Base-by-base conservation (phyloP, 768 basidiomycete genomes). In the Tubosaeta sp. region DNA sequence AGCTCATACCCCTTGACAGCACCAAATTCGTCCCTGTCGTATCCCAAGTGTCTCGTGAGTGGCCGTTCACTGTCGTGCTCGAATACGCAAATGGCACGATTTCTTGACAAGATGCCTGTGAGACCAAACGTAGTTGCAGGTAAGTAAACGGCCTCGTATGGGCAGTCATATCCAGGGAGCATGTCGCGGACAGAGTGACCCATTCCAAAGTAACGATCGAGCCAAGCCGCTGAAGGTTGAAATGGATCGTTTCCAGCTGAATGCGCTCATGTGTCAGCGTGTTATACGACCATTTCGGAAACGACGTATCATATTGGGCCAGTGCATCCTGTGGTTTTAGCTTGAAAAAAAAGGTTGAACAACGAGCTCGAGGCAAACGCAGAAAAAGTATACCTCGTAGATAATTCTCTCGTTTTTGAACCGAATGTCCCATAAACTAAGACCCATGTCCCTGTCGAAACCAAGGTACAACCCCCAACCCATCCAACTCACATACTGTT, bases 161-260 rank as follows among this genome's bases (percentile, higher is more conserved):
- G 85, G 57, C 84, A 85, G 61, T 86, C 85, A 61, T 86, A 86
- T 39, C 80, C 77, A 1, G 78, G 76, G n/a, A 86, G 74, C 71
- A 86, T 71, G 35, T 83, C 76, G n/a, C 80, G 75, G n/a, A 79
- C 76, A 5, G 72, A 44, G 13, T 62, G 60, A 0, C 84, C 84
- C 81, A 84, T 84, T 33, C 84, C 84, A 56, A 85, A 85, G 61
- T 73, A 78, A 7, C 82, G 70, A 55, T 85, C 84, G 11, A 84
- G 74, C 77, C 80, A 85, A 2, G 81, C 81, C 5, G 84, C 81
- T 0, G 78, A 76, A 3, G 76, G 65, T 62, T 86, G 84, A 57
- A 77, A 71, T 9, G 85, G 85, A 57, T 86, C 83, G 53, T 75
- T 77, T 0, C 84, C 83, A 32, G 79, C 80, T 81, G 38, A 33